Evolutionary conservation across 1,284 basidiomycete genomes (phyloP).

Genomic region (Agaricales sp.): DNA sequence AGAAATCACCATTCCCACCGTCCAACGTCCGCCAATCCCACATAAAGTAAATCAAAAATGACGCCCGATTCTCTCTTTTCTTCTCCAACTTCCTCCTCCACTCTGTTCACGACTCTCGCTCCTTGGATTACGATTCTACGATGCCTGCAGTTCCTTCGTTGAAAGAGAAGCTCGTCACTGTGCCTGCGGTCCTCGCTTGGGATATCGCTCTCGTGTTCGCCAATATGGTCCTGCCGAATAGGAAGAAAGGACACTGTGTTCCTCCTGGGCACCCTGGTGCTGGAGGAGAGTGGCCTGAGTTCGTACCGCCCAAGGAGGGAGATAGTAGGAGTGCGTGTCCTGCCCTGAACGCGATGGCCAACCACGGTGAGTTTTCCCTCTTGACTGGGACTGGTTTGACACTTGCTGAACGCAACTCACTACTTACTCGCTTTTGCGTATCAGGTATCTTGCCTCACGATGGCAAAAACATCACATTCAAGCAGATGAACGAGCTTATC

Average conservation of each 20-base stretch:
- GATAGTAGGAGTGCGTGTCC: conserved; percentile 66
- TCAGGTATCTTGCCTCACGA: conserved; percentile 58
- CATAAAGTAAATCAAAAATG: background rate
- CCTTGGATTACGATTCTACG: background rate
- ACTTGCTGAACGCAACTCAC: background rate
- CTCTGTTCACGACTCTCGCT: background rate
- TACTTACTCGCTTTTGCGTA: background rate
- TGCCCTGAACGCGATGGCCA: conserved; percentile 64
- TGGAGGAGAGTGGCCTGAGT: conserved; percentile 64
- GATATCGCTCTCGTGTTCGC: conserved; percentile 41
- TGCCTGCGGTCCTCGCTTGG: conserved; percentile 29
- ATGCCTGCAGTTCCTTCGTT: background rate
- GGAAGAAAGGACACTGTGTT: conserved; percentile 40
- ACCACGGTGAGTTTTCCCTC: conserved; percentile 42
- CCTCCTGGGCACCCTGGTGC: conserved; percentile 46
- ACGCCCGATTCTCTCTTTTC: background rate
- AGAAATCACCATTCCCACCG: background rate
- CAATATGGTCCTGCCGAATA: conserved; percentile 45
- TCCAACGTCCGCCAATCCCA: background rate
- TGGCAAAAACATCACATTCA: conserved; percentile 59
- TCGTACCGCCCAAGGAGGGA: conserved; percentile 38
- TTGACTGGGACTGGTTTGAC: background rate
- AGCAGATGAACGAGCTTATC: conserved; percentile 36
- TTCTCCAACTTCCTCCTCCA: background rate
- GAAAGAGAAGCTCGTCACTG: background rate